Percentiles rank a stretch among this genome's conserved stretches.
These are phyloP conservation scores for Talaromyces sp. DNA, from an alignment of 2,329 filamentous ascomycete species.

Conservation along the genomic window DNA sequence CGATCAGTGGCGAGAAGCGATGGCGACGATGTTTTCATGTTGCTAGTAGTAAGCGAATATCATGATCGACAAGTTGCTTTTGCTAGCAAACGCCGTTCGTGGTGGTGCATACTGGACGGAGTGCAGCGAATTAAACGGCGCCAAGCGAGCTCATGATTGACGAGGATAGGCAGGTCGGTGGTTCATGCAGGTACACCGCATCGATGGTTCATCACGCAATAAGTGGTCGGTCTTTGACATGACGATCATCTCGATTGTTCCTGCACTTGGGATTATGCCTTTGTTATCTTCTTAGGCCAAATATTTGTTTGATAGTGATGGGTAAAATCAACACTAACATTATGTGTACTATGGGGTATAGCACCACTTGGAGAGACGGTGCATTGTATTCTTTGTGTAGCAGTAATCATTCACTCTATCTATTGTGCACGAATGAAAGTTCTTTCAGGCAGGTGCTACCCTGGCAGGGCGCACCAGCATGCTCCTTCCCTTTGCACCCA, in stretches of 20 bases:
- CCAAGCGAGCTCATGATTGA: background rate
- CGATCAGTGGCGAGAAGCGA: background rate
- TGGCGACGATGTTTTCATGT: background rate
- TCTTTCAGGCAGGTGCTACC: background rate
- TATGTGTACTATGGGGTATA: background rate
- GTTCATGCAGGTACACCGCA: background rate
- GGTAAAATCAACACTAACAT: background rate
- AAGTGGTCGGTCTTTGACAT: background rate
- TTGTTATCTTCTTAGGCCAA: background rate
- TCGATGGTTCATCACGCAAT: background rate
- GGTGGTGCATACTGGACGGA: background rate
- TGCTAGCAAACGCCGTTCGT: background rate
- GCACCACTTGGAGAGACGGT: background rate
- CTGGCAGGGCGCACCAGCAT: background rate
- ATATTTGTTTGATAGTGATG: background rate
- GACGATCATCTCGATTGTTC: background rate
- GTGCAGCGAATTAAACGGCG: background rate
- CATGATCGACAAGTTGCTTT: constrained; percentile 1
- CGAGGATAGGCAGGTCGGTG: background rate
- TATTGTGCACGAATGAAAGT: background rate
- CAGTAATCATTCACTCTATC: background rate
- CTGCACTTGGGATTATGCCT: background rate
- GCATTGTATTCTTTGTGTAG: background rate
- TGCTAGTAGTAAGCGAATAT: background rate
- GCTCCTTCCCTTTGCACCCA: background rate